Evolutionary conservation across 352 stramenopile species (phyloP).

Genomic region (Aphanomyces astaci): DNA sequence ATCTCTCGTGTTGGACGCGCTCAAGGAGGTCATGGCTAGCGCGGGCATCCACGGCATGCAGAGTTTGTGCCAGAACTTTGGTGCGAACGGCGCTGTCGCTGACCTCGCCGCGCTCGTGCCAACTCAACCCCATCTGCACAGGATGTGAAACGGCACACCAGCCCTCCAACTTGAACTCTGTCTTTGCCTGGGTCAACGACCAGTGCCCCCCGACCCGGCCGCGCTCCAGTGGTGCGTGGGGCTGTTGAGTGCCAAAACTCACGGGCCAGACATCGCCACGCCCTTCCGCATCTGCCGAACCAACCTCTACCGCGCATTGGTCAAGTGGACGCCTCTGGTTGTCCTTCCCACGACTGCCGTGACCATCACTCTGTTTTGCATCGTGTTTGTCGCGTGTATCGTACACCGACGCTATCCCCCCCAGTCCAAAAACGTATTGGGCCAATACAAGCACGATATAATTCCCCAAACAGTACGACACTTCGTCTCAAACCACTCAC

Average conservation of each 20-base stretch:
- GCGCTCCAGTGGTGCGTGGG: slow-evolving; percentile 53
- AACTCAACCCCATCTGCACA: not conserved
- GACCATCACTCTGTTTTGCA: not conserved
- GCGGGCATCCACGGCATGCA: slow-evolving; percentile 8
- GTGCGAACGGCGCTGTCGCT: not conserved
- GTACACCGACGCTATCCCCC: not conserved
- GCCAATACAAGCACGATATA: not conserved
- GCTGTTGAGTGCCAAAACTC: slow-evolving; percentile 35
- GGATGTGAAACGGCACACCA: slow-evolving; percentile 32
- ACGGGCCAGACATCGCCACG: slow-evolving; percentile 23
- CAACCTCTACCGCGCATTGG: not conserved
- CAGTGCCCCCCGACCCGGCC: slow-evolving; percentile 46
- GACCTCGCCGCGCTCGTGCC: not conserved
- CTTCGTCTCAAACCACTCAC: no score
- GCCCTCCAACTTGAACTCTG: slow-evolving; percentile 37
- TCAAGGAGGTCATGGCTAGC: not conserved
- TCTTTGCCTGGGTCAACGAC: slow-evolving; percentile 72
- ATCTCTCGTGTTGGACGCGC: not conserved
- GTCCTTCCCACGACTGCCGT: not conserved
- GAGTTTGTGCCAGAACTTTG: not conserved
- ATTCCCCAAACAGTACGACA: not conserved
- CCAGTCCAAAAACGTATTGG: not conserved
- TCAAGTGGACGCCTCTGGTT: not conserved
- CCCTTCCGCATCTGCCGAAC: slow-evolving; percentile 6
- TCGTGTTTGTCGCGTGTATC: slow-evolving; percentile 4